phyloP scores from a whole-genome alignment of 1,139 yeast species.

The Candida tropicalis region DNA sequence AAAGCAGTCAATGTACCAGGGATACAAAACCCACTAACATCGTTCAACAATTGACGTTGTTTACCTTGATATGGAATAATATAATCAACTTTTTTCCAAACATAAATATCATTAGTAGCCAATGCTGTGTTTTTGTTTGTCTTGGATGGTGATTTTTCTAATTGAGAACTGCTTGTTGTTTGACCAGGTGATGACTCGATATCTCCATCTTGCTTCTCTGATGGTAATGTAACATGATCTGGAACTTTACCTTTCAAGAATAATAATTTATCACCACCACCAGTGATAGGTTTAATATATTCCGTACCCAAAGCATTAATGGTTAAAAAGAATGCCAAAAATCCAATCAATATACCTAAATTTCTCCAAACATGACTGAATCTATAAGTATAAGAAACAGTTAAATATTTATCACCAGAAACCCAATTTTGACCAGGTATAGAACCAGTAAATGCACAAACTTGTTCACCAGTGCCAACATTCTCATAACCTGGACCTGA shows the following conservation, averaged over 20 bases:
- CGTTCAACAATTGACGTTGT: conserved; percentile 53
- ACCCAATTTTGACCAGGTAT: conserved; percentile 46
- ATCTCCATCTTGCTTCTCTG: conserved; percentile 20
- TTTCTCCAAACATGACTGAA: conserved; percentile 65
- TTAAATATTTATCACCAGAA: conserved; percentile 51
- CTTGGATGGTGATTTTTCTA: conserved; percentile 19
- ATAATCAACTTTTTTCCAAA: conserved; percentile 47
- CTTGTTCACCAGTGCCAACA: conserved; percentile 40
- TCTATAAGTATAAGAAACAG: conserved; percentile 42
- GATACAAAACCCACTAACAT: conserved; percentile 65
- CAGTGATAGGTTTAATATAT: conserved; percentile 49
- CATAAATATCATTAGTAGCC: conserved; percentile 36
- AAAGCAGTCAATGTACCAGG: conserved; percentile 74
- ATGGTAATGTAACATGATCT: conserved; percentile 22
- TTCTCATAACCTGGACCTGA: conserved; percentile 52
- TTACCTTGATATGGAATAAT: conserved; percentile 39
- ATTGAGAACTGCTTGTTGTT: too few species aligned
- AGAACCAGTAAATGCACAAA: conserved; percentile 56
- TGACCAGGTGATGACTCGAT: conserved; percentile 11
- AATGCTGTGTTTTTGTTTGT: conserved; percentile 33
- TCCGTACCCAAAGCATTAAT: conserved; percentile 53
- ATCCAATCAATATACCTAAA: conserved; percentile 61
- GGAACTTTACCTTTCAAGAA: conserved; percentile 60
- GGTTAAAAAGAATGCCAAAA: conserved; percentile 51
- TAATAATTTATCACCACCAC: conserved; percentile 61